A percentile compares a stretch with the other conserved stretches of the same genome.
These are phyloP conservation scores for Jaapia argillacea DNA, from an alignment of 768 basidiomycete genomes.

Conservation along the genomic window DNA sequence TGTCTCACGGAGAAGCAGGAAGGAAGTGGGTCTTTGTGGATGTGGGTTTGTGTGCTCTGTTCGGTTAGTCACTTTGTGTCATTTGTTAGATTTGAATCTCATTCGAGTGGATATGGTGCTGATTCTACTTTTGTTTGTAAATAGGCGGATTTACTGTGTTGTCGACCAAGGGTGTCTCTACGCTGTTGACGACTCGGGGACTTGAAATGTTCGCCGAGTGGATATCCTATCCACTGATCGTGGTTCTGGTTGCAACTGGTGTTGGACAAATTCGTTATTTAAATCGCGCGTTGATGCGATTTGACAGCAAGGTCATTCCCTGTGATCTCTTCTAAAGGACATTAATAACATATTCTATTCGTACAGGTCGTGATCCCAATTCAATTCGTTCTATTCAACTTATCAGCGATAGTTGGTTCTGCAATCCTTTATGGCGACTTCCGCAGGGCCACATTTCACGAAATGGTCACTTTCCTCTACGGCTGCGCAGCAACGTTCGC, in stretches of 20 bases:
- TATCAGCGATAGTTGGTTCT: constrained; percentile 88
- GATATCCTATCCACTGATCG: constrained; percentile 76
- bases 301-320: constrained; percentile 85
- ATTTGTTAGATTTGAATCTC: background rate
- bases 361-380: constrained; percentile 80
- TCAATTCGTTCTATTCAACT: constrained; percentile 91
- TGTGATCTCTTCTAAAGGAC: background rate
- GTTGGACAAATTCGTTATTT: constrained; percentile 79
- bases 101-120: constrained; percentile 1
- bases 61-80: constrained; percentile 36
- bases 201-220: constrained; percentile 65
- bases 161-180: constrained; percentile 87
- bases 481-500: constrained; percentile 84
- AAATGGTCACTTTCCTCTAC: constrained; percentile 76
- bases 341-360: background rate
- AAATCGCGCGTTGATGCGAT: constrained; percentile 83
- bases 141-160: constrained; percentile 91
- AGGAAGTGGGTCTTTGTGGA: constrained; percentile 72
- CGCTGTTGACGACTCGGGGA: constrained; percentile 72
- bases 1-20: constrained; percentile 60
- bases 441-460: constrained; percentile 68
- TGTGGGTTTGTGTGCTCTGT: constrained; percentile 79
- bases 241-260: constrained; percentile 63
- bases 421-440: constrained; percentile 95
- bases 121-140: constrained; percentile 1